Conservation (phyloP, 768 basidiomycete species). For the Rhizopogon vesiculosus region DNA sequence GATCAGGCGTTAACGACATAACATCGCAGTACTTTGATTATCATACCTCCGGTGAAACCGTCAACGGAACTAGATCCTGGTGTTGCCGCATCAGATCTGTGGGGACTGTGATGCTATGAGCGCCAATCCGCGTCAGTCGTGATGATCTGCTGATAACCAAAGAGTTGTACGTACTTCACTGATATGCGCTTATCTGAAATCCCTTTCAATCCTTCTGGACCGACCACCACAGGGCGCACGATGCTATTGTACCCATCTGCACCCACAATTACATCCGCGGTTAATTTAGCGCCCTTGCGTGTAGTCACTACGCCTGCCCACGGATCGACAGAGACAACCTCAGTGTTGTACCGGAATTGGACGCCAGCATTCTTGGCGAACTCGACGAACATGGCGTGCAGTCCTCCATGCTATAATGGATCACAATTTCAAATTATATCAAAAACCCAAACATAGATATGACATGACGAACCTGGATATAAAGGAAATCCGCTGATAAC, state of each 20-base stretch:
- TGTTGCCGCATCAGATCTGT: constrained; percentile 12
- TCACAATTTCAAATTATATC: background rate
- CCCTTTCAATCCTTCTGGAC: constrained; percentile 5
- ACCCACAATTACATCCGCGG: constrained; percentile 51
- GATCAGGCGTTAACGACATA: background rate
- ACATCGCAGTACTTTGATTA: background rate
- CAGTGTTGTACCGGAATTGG: constrained; percentile 35
- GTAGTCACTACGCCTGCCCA: constrained; percentile 27
- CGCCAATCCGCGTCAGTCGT: background rate
- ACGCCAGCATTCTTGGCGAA: constrained; percentile 44
- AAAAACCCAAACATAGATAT: background rate
- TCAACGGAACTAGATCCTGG: constrained; percentile 9
- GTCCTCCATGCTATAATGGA: constrained; percentile 41
- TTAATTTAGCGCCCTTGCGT: constrained; percentile 35
- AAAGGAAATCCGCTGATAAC: constrained; percentile 41
- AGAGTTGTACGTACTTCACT: constrained; percentile 9
- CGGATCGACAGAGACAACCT: constrained; percentile 29
- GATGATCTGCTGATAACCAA: background rate
- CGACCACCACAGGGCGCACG: constrained; percentile 30
- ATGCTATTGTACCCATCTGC: constrained; percentile 56
- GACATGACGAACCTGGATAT: constrained; percentile 35
- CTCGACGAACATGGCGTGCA: constrained; percentile 44
- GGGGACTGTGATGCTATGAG: constrained; percentile 12
- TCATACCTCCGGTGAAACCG: constrained; percentile 11
- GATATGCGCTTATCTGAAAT: constrained; percentile 9